Conservation (phyloP, 306 rosid genomes). For the Lathyrus aphaca region DNA sequence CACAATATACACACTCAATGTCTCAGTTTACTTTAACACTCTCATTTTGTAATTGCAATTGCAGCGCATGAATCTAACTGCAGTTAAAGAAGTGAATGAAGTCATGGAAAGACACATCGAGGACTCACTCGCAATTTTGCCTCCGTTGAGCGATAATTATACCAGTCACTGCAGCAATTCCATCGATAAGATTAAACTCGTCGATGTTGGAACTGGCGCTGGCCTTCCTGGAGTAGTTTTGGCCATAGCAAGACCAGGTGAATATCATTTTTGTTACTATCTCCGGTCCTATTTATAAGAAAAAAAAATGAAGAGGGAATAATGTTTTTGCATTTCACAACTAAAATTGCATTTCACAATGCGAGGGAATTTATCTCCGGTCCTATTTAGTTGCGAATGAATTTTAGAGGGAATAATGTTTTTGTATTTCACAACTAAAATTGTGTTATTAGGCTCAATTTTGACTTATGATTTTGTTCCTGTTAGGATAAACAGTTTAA, state of each 20-base stretch:
- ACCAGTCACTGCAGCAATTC: slow-evolving; percentile 43
- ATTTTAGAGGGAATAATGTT: too few relatives aligned
- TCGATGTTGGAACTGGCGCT: slow-evolving; percentile 91
- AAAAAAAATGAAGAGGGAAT: too few relatives aligned
- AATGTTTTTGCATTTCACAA: too few relatives aligned
- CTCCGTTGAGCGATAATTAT: slow-evolving; percentile 61
- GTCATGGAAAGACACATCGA: slow-evolving; percentile 94
- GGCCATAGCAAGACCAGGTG: slow-evolving; percentile 94
- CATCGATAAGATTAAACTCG: slow-evolving; percentile 49
- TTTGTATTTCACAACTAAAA: not conserved
- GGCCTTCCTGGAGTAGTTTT: slow-evolving; percentile 87
- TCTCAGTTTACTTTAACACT: not conserved
- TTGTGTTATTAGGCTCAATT: slow-evolving; percentile 7
- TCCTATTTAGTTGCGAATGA: too few relatives aligned
- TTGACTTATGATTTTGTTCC: too few relatives aligned
- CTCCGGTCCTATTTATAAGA: too few relatives aligned
- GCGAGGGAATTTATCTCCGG: too few relatives aligned
- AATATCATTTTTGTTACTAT: too few relatives aligned
- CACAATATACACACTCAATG: not conserved
- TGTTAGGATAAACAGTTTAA: too few relatives aligned
- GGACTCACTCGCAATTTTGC: slow-evolving; percentile 81
- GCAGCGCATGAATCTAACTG: slow-evolving; percentile 88
- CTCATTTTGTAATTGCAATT: slow-evolving; percentile 1
- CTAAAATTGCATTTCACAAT: too few relatives aligned
- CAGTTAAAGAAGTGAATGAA: slow-evolving; percentile 64